Conservation (phyloP, 208 protist species). For the Acanthamoeba culbertsoni region DNA sequence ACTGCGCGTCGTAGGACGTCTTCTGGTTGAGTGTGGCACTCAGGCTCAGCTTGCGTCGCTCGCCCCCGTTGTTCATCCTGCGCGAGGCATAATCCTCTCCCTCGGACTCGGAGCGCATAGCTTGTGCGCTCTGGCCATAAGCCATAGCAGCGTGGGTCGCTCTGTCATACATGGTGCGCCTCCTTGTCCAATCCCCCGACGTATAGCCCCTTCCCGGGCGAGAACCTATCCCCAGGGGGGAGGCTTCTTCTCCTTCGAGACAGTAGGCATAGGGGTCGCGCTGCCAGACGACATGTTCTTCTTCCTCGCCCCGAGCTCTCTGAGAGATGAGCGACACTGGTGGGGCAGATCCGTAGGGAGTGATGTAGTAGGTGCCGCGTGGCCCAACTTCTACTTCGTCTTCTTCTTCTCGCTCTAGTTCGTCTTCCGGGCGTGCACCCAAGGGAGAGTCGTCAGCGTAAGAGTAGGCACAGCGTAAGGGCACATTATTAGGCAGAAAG, state of each 20-base stretch:
- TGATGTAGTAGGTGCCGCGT: background rate
- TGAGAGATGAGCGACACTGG: background rate
- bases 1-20: constrained; percentile 21
- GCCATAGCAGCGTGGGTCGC: background rate
- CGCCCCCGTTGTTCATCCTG: background rate
- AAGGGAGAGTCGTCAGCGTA: background rate
- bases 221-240: too few relatives aligned
- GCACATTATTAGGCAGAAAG: background rate
- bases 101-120: too few relatives aligned
- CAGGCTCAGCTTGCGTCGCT: constrained; percentile 40
- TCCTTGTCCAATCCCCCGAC: background rate
- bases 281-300: background rate
- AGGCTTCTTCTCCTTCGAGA: background rate
- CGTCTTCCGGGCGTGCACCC: background rate
- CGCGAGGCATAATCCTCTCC: background rate
- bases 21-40: constrained; percentile 45
- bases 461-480: background rate
- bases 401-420: background rate
- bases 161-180: background rate
- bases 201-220: background rate
- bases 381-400: background rate
- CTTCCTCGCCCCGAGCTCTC: background rate
- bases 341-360: background rate
- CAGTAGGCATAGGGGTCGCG: background rate
- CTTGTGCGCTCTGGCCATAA: background rate